These are phyloP conservation scores for Pachysandra terminalis DNA, from an alignment of 164 flowering plant genomes.

Conservation along the genomic window DNA sequence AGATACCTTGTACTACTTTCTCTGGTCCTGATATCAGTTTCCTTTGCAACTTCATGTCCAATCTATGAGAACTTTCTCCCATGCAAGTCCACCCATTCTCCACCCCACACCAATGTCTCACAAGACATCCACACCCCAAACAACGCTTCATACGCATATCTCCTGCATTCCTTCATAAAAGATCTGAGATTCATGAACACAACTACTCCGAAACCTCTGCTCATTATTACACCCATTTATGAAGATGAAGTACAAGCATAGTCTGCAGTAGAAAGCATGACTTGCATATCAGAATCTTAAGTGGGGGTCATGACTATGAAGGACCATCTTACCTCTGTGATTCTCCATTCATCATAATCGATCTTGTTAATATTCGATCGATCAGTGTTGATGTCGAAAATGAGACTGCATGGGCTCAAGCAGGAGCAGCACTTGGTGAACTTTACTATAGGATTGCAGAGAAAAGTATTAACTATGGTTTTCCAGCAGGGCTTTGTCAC, in stretches of 20 bases:
- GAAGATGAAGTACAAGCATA: slow-evolving; percentile 25
- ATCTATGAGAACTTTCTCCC: too few species aligned
- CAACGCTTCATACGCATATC: slow-evolving; percentile 5
- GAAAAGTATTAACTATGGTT: slow-evolving; percentile 16
- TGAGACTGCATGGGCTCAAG: slow-evolving; percentile 23
- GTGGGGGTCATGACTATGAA: slow-evolving; percentile 42
- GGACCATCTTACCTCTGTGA: slow-evolving; percentile 23
- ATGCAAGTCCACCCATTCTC: too few species aligned
- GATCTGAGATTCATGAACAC: slow-evolving; percentile 16
- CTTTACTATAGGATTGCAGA: slow-evolving; percentile 25
- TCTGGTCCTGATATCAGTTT: too few species aligned
- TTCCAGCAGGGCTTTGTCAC: slow-evolving; percentile 12
- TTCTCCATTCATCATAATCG: slow-evolving; percentile 24
- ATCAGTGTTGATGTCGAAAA: slow-evolving; percentile 18
- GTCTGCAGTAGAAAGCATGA: slow-evolving; percentile 16
- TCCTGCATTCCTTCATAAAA: slow-evolving; percentile 13
- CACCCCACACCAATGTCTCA: too few species aligned
- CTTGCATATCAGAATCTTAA: slow-evolving; percentile 20
- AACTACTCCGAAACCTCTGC: slow-evolving; percentile 13
- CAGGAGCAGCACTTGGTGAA: slow-evolving; percentile 37
- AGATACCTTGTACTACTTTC: too few species aligned
- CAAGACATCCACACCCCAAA: too few species aligned
- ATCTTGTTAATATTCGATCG: slow-evolving; percentile 19
- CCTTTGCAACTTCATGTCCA: too few species aligned
- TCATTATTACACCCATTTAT: slow-evolving; percentile 23